Evolutionary conservation across 2,329 filamentous ascomycete genomes (phyloP), one percentile per base, ranked within the genome.

Genomic region (Chrysoporthe austroafricana): DNA sequence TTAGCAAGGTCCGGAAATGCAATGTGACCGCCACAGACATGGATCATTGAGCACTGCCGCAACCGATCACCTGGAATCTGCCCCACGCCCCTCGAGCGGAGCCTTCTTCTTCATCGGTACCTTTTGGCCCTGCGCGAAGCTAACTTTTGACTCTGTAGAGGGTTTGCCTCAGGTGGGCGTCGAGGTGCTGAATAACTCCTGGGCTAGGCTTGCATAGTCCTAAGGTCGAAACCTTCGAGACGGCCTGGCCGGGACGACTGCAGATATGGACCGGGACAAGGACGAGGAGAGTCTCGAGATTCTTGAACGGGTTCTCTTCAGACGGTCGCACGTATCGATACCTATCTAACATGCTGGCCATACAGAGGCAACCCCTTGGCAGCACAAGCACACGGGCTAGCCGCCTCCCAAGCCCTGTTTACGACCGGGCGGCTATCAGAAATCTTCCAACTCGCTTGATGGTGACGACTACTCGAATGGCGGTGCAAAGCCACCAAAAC

Each of bases 21-120:
- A 62, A 52, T 63, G 59, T 13, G 43, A 66, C 54, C 39, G 62
- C 62, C 57, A 48, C 11, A 11, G 59, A 61, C 59, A 61, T 32
- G 59, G 59, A 48, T 61, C 21, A 32, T 18, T 36, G 39, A 46
- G 14, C 62, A 64, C 62, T 58, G 62, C 62, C 62, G 62, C 62
- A 57, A 54, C 52, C 16, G 36, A 56, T 58, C 62, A 36, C 43
- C 59, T 61, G 59, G 43, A 32, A 34, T 11, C 43, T 34, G 42
- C 50, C 6, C 50, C 7, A 26, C 21, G 44, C 21, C 21, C 48
- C 26, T 34, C 50, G 26, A 54, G 50, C 50, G 5, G 26, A 54
- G 50, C 50, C 50, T 16, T 4, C 11, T 5, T 13, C 50, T 34
- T 32, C 48, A 52, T 34, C 48, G 16, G 34, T 39, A 32, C 18